Conservation (phyloP, 2,329 filamentous ascomycete species). For the Diaporthe citriasiana region DNA sequence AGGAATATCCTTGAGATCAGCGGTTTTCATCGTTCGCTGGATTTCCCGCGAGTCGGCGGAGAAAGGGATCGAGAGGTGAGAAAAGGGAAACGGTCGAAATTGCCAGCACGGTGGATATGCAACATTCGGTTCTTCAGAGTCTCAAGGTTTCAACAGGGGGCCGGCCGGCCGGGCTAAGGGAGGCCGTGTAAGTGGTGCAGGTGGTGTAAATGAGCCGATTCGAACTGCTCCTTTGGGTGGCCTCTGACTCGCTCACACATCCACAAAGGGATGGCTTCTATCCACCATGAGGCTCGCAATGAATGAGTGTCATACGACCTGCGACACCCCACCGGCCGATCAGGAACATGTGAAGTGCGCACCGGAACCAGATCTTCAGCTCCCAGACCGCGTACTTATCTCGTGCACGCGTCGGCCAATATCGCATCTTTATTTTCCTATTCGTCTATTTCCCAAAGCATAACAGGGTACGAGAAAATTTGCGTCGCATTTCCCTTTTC, state of each 20-base stretch:
- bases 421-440: background rate
- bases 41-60: background rate
- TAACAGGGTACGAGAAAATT: background rate
- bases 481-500: constrained; percentile 12
- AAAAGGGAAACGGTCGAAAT: background rate
- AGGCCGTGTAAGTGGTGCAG: constrained; percentile 21
- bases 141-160: constrained; percentile 15
- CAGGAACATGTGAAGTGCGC: constrained; percentile 12
- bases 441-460: background rate
- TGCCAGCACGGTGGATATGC: background rate
- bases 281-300: constrained; percentile 21
- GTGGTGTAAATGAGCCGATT: constrained; percentile 6
- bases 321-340: constrained; percentile 29
- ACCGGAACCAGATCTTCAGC: background rate
- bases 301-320: constrained; percentile 29
- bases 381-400: constrained; percentile 28
- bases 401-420: background rate
- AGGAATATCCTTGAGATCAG: constrained; percentile 16
- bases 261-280: constrained; percentile 3
- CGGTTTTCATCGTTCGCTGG: constrained; percentile 6
- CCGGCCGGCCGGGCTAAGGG: constrained; percentile 20
- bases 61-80: background rate
- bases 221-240: background rate
- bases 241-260: constrained; percentile 18
- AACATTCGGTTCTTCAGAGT: constrained; percentile 13